Evolutionary conservation across 345 rosid species (phyloP).

Genomic region (Gossypium sturtianum): DNA sequence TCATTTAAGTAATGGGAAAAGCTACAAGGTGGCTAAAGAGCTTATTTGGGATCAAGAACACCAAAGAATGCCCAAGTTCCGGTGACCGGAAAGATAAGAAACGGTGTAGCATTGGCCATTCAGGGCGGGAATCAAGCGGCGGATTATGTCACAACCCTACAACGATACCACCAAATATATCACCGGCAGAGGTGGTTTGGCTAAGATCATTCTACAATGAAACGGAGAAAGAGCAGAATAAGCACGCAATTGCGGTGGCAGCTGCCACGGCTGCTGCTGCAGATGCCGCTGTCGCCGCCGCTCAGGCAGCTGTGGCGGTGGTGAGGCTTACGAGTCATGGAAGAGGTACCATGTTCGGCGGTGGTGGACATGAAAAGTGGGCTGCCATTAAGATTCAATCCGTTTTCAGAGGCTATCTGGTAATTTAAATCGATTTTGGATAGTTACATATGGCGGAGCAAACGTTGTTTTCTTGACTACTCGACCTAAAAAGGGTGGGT

Average conservation of each 20-base stretch:
- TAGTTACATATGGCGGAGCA: too few relatives aligned
- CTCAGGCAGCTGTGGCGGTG: slow-evolving; percentile 56
- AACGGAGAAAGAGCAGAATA: slow-evolving; percentile 61
- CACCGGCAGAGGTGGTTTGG: slow-evolving; percentile 47
- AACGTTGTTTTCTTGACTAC: too few relatives aligned
- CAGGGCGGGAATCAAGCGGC: slow-evolving; percentile 19
- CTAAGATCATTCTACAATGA: slow-evolving; percentile 40
- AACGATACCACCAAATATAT: slow-evolving; percentile 35
- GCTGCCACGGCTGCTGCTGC: slow-evolving; percentile 81
- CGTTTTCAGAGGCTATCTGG: slow-evolving; percentile 69
- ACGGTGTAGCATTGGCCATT: slow-evolving; percentile 28
- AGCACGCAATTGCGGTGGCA: slow-evolving; percentile 66
- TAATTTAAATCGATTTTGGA: slow-evolving; percentile 14
- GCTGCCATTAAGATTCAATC: slow-evolving; percentile 70
- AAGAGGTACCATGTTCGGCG: slow-evolving; percentile 32
- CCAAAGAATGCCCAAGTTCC: slow-evolving; percentile 31
- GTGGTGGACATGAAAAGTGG: slow-evolving; percentile 32
- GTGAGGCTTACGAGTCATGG: slow-evolving; percentile 53
- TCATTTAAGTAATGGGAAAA: slow-evolving; percentile 43
- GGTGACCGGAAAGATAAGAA: slow-evolving; percentile 26
- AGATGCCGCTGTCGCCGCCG: slow-evolving; percentile 69
- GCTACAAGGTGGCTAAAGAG: slow-evolving; percentile 79
- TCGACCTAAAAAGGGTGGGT: too few relatives aligned
- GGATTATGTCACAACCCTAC: slow-evolving; percentile 26
- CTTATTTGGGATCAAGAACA: slow-evolving; percentile 61